Base-by-base conservation (phyloP, 1,284 basidiomycete genomes). In the Testicularia cyperi region DNA sequence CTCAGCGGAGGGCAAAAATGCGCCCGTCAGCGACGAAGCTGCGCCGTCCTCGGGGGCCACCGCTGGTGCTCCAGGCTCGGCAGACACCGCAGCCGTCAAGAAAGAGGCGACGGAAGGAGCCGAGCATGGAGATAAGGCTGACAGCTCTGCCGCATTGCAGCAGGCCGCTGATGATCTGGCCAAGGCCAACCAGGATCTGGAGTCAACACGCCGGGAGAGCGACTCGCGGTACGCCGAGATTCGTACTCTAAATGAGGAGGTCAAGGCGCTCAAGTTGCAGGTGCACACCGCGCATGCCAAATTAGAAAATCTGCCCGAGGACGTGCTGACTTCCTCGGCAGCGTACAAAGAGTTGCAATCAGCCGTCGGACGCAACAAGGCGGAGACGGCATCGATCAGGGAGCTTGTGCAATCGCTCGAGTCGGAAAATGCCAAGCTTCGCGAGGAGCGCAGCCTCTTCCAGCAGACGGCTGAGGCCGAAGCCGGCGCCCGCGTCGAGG, bases 401-500 rank as follows among this genome's bases (percentile, higher is more conserved):
- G 53, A 56, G 20, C 23, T 44, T 7, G 36, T 48, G 38, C 47
- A 47, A 4, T 22, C 40, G 4, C 52, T 68, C 21, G 63, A 68
- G 38, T 29, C 33, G 6, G 74, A 75, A 38, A 71, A 70, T 13
- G 44, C 26, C 4, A 44, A 64, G 9, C 44, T 75, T 43, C 61
- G 74, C 12, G 66, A 72, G 44, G 57, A 64, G n/a, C 64, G 63
- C 23, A n/a, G 19, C 9, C 42, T 38, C 1, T 57, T 51, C 41
- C 39, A 46, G 35, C 52, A 55, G 33, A 34, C 53, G 10, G 38
- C 51, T n/a, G 43, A 70, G 38, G 60, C 60, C 14, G 66, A 72
- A 56, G 65, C 68, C 7, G 55, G 42, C 27, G 49, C 42, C 8
- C 44, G 63, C 26, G 46, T 83, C 5, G 83, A 87, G 31, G 87